These are phyloP conservation scores for Hapsidospora chrysogenum DNA, from an alignment of 495 filamentous ascomycete genomes.

Conservation along the genomic window DNA sequence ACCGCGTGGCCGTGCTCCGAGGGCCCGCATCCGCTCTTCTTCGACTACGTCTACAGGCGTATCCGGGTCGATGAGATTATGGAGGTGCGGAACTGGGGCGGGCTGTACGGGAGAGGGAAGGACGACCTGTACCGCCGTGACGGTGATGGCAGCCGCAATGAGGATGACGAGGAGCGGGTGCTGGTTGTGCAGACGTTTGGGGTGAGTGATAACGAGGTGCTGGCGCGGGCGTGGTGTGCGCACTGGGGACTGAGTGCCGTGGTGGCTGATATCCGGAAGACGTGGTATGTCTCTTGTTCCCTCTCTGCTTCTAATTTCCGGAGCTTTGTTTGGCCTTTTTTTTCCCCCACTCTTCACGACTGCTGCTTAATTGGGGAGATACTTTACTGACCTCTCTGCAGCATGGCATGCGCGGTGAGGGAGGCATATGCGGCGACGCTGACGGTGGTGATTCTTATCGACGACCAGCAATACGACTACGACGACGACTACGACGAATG, in stretches of 20 bases:
- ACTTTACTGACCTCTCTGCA: slow-evolving; percentile 9
- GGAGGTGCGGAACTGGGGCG: slow-evolving; percentile 43
- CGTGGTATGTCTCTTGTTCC: slow-evolving; percentile 31
- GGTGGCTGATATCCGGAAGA: slow-evolving; percentile 45
- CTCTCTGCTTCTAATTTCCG: slow-evolving; percentile 2
- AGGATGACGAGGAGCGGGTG: slow-evolving; percentile 37
- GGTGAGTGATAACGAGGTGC: slow-evolving; percentile 53
- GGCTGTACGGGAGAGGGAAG: slow-evolving; percentile 12
- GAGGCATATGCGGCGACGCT: slow-evolving; percentile 55
- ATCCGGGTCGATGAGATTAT: slow-evolving; percentile 43
- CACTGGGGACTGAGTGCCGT: slow-evolving; percentile 52
- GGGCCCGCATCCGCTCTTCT: slow-evolving; percentile 54
- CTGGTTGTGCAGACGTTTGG: slow-evolving; percentile 56
- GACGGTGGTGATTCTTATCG: slow-evolving; percentile 50
- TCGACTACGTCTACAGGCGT: slow-evolving; percentile 40
- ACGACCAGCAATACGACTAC: slow-evolving; percentile 23
- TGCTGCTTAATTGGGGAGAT: slow-evolving; percentile 6
- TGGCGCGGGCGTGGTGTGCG: slow-evolving; percentile 56
- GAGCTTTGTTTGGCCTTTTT: too few species aligned
- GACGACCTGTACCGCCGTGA: neutral
- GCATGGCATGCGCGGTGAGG: slow-evolving; percentile 51
- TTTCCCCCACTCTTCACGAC: neutral
- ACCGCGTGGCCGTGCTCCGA: slow-evolving; percentile 47
- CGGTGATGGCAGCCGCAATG: slow-evolving; percentile 5
- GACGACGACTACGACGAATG: slow-evolving; percentile 11